phyloP scores from a whole-genome alignment of 2,329 filamentous ascomycete species.

The Amphichorda felina region DNA sequence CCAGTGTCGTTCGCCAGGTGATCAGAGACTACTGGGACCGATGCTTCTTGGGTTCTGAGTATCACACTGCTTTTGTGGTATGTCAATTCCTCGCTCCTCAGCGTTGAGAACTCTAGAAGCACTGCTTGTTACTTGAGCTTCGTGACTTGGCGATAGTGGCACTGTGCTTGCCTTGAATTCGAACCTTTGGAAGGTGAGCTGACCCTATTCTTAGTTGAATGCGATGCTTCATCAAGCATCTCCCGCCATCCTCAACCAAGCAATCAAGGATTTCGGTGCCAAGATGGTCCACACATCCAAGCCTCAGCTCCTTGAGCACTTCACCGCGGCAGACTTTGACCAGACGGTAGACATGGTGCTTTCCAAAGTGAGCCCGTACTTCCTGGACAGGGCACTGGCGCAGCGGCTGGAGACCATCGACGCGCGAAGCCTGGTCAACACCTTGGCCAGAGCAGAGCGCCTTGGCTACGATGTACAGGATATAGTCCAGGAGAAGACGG shows the following conservation, averaged over 20 bases:
- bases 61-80: conserved; percentile 40
- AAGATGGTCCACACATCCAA: conserved; percentile 28
- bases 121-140: no score
- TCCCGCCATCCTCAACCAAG: conserved; percentile 20
- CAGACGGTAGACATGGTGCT: conserved; percentile 30
- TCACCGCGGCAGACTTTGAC: conserved; percentile 30
- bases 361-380: conserved; percentile 30
- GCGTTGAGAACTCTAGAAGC: no score
- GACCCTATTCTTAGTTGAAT: conserved; percentile 29
- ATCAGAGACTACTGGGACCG: conserved; percentile 40
- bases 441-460: conserved; percentile 42
- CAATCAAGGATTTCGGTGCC: conserved; percentile 32
- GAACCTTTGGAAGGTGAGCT: conserved; percentile 8
- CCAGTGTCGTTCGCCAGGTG: conserved; percentile 32
- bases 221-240: conserved; percentile 32
- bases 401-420: conserved; percentile 39
- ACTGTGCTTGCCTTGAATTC: no score
- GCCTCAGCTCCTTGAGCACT: conserved; percentile 26
- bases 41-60: conserved; percentile 35
- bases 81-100: conserved; percentile 10
- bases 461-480: conserved; percentile 43
- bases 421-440: conserved; percentile 42
- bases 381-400: conserved; percentile 41
- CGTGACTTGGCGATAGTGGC: no score
- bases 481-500: conserved; percentile 27